Evolutionary conservation across 345 rosid genomes (phyloP), one percentile per base, ranked within the genome.

Genomic region (Gossypium arboreum): DNA sequence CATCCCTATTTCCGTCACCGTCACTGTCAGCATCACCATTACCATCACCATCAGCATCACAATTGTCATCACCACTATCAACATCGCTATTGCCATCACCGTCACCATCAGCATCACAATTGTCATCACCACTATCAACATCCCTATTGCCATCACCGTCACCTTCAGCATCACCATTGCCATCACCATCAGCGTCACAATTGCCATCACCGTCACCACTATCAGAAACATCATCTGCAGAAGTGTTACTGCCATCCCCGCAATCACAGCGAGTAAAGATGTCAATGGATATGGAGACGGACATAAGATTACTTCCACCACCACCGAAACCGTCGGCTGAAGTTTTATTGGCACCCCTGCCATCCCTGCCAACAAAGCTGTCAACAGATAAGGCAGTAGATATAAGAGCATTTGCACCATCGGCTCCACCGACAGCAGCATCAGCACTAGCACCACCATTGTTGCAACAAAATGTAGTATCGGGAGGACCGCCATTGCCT

Each of bases 401-500:
- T 44, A 34, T 6, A 16, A 44, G 66, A 65, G 59, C 61, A 1
- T 44, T 66, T 12, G n/a, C 71, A 4, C 71, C 77, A 61, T 56
- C 77, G 1, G 52, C 71, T 0, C 45, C 76, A 0, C 74, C 82
- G 0, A 81, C 84, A 17, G 83, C 79, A 13, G 18, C 20, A 8
- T 9, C 44, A n/a, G 9, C n/a, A 67, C 29, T 13, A 9, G 34
- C 62, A 27, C 66, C 66, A 80, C 16, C 50, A 60, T 65, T n/a
- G 41, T 34, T 55, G 69, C 76, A 68, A 59, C 75, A 61, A 56
- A 69, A 76, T 59, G 73, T 13, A 25, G 56, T 47, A 4, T 15
- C 73, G 72, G 2, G 59, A 73, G 16, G 82, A 8, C 79, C 82
- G 1, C 86, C 81, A 15, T 72, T 74, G 0, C 82, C 84, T 9